Evolutionary conservation across 805 yeast genomes (phyloP).

Genomic region (Wickerhamomyces strasburgensis): DNA sequence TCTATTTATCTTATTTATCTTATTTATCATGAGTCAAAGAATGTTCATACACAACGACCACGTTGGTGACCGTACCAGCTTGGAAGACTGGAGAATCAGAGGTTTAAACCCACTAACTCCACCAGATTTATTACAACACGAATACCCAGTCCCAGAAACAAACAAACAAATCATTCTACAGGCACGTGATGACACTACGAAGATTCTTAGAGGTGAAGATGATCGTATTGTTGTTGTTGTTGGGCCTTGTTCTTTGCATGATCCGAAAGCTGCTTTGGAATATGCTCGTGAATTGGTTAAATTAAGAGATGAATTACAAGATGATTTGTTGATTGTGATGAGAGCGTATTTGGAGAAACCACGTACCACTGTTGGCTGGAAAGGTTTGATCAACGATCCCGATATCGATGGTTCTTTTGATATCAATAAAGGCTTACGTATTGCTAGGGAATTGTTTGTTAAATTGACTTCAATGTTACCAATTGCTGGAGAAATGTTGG

Average conservation of each 20-base stretch:
- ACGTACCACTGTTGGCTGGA: conserved; percentile 99
- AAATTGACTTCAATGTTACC: conserved; percentile 81
- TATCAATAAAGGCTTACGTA: conserved; percentile 89
- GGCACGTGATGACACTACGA: conserved; percentile 73
- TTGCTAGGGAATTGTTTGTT: conserved; percentile 81
- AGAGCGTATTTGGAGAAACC: conserved; percentile 98
- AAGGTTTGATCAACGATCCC: conserved; percentile 96
- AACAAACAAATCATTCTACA: conserved; percentile 59
- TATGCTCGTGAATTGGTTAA: conserved; percentile 66
- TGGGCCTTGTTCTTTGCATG: conserved; percentile 98
- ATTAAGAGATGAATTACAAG: conserved; percentile 56
- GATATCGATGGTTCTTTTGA: conserved; percentile 90
- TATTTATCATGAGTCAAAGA: not conserved
- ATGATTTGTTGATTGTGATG: conserved; percentile 85
- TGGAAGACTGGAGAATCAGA: conserved; percentile 72
- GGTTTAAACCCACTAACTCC: conserved; percentile 97
- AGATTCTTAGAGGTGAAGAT: conserved; percentile 73
- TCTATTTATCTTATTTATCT: not conserved
- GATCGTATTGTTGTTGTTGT: conserved; percentile 86
- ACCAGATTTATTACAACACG: conserved; percentile 88
- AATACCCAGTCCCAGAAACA: conserved; percentile 60
- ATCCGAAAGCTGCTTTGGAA: conserved; percentile 86
- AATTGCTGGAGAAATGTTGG: conserved; percentile 96
- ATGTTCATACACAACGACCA: conserved; percentile 86
- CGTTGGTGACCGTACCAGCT: conserved; percentile 74